A percentile compares a stretch with the other conserved stretches of the same genome.
These are phyloP conservation scores for Craspedostauros australis DNA, from an alignment of 108 stramenopile genomes.

Conservation along the genomic window DNA sequence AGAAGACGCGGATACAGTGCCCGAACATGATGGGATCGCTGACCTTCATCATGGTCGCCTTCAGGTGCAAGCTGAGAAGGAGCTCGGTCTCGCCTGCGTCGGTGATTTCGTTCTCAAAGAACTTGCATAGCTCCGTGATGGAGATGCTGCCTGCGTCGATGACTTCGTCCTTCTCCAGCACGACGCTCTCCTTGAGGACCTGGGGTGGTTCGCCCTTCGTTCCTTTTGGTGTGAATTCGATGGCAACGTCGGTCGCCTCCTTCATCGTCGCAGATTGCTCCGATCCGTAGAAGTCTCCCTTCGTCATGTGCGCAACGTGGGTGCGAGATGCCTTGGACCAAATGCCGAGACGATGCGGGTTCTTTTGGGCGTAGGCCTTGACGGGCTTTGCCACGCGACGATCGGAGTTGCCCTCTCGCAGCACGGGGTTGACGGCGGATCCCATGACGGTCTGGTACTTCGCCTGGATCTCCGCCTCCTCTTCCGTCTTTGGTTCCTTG, in stretches of 20 bases:
- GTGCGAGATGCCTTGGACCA: slow-evolving; percentile 80
- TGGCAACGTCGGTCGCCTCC: slow-evolving; percentile 61
- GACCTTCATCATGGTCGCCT: slow-evolving; percentile 97
- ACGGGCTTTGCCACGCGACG: slow-evolving; percentile 88
- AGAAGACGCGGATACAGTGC: slow-evolving; percentile 82
- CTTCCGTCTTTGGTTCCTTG: slow-evolving; percentile 60
- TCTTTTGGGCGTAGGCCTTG: slow-evolving; percentile 91
- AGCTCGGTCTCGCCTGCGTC: slow-evolving; percentile 84
- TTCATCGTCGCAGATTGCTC: slow-evolving; percentile 69
- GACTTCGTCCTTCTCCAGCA: slow-evolving; percentile 74
- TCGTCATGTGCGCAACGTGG: slow-evolving; percentile 88
- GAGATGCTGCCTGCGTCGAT: slow-evolving; percentile 80
- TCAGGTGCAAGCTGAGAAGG: slow-evolving; percentile 79
- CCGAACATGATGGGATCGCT: slow-evolving; percentile 93
- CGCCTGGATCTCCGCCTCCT: slow-evolving; percentile 57
- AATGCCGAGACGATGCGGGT: slow-evolving; percentile 90
- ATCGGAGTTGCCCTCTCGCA: slow-evolving; percentile 91
- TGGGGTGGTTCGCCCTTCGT: slow-evolving; percentile 19
- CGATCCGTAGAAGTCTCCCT: slow-evolving; percentile 84
- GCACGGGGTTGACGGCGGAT: slow-evolving; percentile 88
- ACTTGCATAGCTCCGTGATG: slow-evolving; percentile 49
- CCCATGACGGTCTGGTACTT: slow-evolving; percentile 80
- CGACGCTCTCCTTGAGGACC: slow-evolving; percentile 63
- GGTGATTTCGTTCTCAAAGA: slow-evolving; percentile 73
- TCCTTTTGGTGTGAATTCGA: slow-evolving; percentile 56